phyloP scores from a whole-genome alignment of 164 flowering plant species.

The Paratinospora sagittata region DNA sequence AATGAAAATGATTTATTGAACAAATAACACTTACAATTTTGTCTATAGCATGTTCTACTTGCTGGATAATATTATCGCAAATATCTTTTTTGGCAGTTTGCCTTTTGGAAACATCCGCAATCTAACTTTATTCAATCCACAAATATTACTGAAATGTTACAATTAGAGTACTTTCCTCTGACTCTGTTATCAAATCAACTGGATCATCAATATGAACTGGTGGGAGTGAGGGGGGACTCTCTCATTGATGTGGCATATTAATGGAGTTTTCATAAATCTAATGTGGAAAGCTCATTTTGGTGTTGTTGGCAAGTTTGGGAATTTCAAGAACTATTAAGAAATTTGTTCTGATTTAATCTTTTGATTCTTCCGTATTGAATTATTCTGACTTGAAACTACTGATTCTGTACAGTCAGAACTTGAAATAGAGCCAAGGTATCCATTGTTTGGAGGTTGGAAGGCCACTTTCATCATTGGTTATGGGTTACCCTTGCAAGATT shows the following conservation, averaged over 20 bases:
- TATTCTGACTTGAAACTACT: conserved; percentile 13
- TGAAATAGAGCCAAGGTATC: conserved; percentile 93
- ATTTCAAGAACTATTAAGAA: background rate
- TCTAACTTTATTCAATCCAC: background rate
- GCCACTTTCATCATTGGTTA: conserved; percentile 89
- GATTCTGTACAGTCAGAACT: conserved; percentile 69
- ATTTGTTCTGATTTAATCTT: background rate
- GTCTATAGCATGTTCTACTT: too few species aligned
- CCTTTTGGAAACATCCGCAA: too few species aligned
- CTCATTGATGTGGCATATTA: too few species aligned
- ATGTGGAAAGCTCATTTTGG: background rate
- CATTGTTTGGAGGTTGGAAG: conserved; percentile 98
- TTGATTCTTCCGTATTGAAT: background rate
- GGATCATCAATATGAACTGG: background rate
- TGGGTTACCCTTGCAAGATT: conserved; percentile 82
- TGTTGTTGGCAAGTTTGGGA: background rate
- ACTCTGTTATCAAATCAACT: background rate
- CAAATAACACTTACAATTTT: too few species aligned
- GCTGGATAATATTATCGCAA: too few species aligned
- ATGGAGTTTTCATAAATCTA: background rate
- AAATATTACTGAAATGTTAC: background rate
- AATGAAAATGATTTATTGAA: too few species aligned
- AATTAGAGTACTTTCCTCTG: background rate
- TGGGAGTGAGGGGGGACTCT: too few species aligned
- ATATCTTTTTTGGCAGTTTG: too few species aligned